Base-by-base conservation (phyloP, 2,329 filamentous ascomycete genomes). In the Calonectria leucothoes region DNA sequence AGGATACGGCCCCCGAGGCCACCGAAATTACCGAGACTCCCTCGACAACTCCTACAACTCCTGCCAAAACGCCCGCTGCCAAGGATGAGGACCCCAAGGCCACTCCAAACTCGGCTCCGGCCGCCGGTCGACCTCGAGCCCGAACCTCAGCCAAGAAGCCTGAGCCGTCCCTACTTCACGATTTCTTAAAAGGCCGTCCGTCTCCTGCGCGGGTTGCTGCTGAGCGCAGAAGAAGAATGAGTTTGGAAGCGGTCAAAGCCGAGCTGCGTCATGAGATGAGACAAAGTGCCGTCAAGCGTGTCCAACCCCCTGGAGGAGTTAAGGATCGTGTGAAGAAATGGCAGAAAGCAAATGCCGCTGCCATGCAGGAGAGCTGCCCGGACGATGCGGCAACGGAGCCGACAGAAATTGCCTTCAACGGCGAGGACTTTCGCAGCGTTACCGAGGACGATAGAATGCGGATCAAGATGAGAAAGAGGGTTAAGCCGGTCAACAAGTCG, bases 321-420 rank as follows among this genome's bases (percentile, higher is more conserved):
- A 91, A 91, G 75, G 93, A 94, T 77, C 92, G 95, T 80, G 94
- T 98, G 67, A 93, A 93, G 78, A 90, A 93, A 84, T 98, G 95
- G 95, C 95, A 98, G 84, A 93, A 93, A 81, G 88, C 93, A 77
- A 95, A 94, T 80, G 94, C 93, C 39, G 89, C 90, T 7, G 93
- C 92, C 31, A 89, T 93, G 84, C 85, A 81, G 4, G 84, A 84
- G 2, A 88, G 86, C 2, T 86, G 89, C 69, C 88, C 89, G 1
- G 85, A 90, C 37, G 88, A 88, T 29, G 84, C 87, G 8, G 87
- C 89, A 7, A 90, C 87, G 35, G 90, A 91, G 76, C 89, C 92
- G 4, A 90, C 90, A 35, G 91, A 94, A 48, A 85, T 94, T 37
- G 88, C 90, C 7, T 89, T 91, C 72, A 88, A 89, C 15, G 87